These are phyloP conservation scores for Plenodomus tracheiphilus DNA, from an alignment of 2,329 filamentous ascomycete genomes.

Conservation along the genomic window DNA sequence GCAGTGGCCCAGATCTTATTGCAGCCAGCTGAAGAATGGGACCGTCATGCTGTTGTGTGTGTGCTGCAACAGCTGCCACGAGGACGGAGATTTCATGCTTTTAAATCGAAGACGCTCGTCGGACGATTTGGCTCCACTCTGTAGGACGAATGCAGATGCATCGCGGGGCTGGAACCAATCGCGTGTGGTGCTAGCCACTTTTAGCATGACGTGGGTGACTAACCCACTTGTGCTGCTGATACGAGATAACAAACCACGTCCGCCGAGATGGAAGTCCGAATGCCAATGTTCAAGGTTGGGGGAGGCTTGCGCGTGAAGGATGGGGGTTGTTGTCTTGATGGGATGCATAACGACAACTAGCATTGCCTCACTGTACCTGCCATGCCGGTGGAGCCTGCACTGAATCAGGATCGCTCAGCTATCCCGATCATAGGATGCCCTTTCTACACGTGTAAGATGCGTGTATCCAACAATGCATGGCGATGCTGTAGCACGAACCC, in stretches of 20 bases:
- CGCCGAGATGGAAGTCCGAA: slow-evolving; percentile 13
- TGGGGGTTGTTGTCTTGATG: slow-evolving; percentile 10
- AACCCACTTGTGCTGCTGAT: slow-evolving; percentile 11
- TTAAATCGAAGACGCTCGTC: slow-evolving; percentile 24
- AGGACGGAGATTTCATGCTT: slow-evolving; percentile 11
- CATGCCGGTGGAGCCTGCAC: not conserved
- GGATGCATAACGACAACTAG: not conserved
- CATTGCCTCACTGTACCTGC: not conserved
- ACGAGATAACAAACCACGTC: slow-evolving; percentile 24
- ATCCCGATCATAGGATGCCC: not conserved
- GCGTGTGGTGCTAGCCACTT: slow-evolving; percentile 19
- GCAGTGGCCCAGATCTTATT: slow-evolving; percentile 9
- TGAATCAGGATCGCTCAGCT: not conserved
- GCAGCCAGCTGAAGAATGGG: slow-evolving; percentile 15
- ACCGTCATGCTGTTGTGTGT: slow-evolving; percentile 26
- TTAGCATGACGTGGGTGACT: slow-evolving; percentile 23
- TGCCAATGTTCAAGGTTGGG: slow-evolving; percentile 29
- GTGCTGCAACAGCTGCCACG: slow-evolving; percentile 9
- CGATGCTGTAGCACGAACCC: too few species aligned
- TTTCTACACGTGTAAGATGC: not conserved
- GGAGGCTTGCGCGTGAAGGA: slow-evolving; percentile 9
- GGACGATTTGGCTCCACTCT: slow-evolving; percentile 7
- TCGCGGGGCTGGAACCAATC: slow-evolving; percentile 31
- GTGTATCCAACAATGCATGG: too few species aligned
- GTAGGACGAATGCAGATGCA: slow-evolving; percentile 15